phyloP scores from a whole-genome alignment of 768 basidiomycete species.

The Suillus weaverae region DNA sequence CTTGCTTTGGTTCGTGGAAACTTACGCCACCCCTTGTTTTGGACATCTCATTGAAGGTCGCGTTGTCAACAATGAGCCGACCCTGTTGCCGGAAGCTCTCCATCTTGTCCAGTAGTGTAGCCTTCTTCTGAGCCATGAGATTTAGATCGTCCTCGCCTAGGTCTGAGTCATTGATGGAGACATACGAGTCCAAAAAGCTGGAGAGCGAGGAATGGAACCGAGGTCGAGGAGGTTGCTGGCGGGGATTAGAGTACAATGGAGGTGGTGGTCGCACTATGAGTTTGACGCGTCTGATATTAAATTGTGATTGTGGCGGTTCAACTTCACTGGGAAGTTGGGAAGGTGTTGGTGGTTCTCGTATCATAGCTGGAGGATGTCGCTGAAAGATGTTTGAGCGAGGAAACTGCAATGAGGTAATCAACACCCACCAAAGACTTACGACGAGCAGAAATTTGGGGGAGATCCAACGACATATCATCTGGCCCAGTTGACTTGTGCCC shows the following conservation, averaged over 20 bases:
- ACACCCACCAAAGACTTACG: conserved; percentile 3
- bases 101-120: conserved; percentile 43
- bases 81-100: conserved; percentile 48
- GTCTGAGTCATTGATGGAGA: conserved; percentile 50
- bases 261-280: conserved; percentile 67
- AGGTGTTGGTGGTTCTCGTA: too few relatives aligned
- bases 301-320: neutral
- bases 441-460: neutral
- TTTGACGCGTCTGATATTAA: conserved; percentile 56
- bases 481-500: neutral
- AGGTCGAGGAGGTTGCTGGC: conserved; percentile 59
- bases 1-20: conserved; percentile 25
- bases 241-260: conserved; percentile 61
- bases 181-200: conserved; percentile 63
- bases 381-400: neutral
- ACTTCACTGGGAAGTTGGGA: neutral
- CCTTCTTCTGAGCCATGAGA: conserved; percentile 42
- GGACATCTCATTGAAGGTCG: conserved; percentile 15
- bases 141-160: conserved; percentile 41
- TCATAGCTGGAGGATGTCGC: conserved; percentile 1
- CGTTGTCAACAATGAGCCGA: conserved; percentile 41
- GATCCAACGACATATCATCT: neutral
- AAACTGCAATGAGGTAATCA: neutral
- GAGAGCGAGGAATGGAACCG: conserved; percentile 54
- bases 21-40: neutral